These are phyloP conservation scores for Amoeboaphelidium protococcarum DNA, from an alignment of 371 early-diverging fungal genomes.

Conservation along the genomic window DNA sequence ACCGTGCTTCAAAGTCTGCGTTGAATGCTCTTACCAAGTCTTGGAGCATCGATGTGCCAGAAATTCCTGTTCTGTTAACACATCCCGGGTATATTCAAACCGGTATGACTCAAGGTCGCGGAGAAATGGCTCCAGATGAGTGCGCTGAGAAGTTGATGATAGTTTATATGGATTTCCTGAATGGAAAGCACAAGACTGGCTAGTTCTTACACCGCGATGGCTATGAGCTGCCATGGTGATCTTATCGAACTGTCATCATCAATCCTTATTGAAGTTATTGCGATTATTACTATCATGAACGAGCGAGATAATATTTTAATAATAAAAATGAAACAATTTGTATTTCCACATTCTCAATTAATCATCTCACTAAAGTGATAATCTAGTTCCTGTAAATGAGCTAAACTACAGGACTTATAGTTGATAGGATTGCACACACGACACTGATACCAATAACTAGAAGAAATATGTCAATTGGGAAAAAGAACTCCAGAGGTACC, in stretches of 20 bases:
- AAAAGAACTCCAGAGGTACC: not conserved
- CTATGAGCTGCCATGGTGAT: slow-evolving; percentile 2
- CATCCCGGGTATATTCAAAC: slow-evolving; percentile 6
- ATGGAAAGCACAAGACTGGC: not conserved
- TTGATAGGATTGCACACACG: not conserved
- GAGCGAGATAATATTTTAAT: no score
- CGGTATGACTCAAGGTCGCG: slow-evolving; percentile 4
- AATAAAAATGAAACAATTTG: no score
- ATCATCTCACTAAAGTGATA: no score
- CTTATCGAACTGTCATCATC: no score
- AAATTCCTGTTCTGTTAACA: slow-evolving; percentile 1
- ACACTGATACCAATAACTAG: not conserved
- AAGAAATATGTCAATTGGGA: not conserved
- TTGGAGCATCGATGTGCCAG: slow-evolving; percentile 1
- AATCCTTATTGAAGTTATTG: no score
- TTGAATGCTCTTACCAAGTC: slow-evolving; percentile 3
- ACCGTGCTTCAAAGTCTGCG: slow-evolving; percentile 7
- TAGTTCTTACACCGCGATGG: slow-evolving; percentile 6
- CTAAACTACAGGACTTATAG: not conserved
- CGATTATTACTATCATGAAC: no score
- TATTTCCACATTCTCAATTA: no score
- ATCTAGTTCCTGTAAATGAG: no score
- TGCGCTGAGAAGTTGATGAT: not conserved
- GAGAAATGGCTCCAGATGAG: slow-evolving; percentile 4
- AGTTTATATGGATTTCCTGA: not conserved